Base-by-base conservation (phyloP, 306 rosid species). In the Vicia villosa region DNA sequence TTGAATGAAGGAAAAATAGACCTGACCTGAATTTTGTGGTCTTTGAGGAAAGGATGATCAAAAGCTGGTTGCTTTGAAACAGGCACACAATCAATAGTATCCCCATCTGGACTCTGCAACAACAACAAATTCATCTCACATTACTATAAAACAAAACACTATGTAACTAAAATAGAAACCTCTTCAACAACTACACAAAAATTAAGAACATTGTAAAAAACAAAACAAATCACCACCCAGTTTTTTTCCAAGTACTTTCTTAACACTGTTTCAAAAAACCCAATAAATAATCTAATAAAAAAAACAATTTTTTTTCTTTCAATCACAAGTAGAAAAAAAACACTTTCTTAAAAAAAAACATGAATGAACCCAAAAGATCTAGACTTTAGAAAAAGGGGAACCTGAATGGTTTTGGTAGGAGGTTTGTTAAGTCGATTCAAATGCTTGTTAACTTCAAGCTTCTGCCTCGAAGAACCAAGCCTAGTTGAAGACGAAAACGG, bases 21-120 rank as follows among this genome's bases (percentile, higher is more conserved):
- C 95, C 97, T 88, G 1, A 86, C 95, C 97, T 88, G 99, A 68
- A 95, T 87, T 85, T 95, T 89, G 83, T 95, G 99, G 74, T 95
- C 99, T 80, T 89, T 95, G 74, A 95, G 96, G 67, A 45, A 91
- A 64, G 99, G 99, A 68, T 95, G 99, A 74, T 95, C 99, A 76
- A 95, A 91, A 55, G 99, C 99, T 14, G 97, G 95, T 55, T 95
- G 99, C 41, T 87, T 84, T 60, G 99, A 86, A 63, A 95, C 77
- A 65, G 60, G 93, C 66, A 95, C 84, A 57, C 99, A 95, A 72
- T 95, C 99, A 55, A 95, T 95, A 4, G 75, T 66, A 83, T 95
- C 99, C 28, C 99, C 99, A 81, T 95, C 99, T 79, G 97, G 91
- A 59, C 99, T 95, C 99, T 95, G 97, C 68, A 50, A 61, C 62